A percentile compares a stretch with the other conserved stretches of the same genome.
phyloP scores from a whole-genome alignment of 1,284 basidiomycete species.

The Rhodotorula mucilaginosa region DNA sequence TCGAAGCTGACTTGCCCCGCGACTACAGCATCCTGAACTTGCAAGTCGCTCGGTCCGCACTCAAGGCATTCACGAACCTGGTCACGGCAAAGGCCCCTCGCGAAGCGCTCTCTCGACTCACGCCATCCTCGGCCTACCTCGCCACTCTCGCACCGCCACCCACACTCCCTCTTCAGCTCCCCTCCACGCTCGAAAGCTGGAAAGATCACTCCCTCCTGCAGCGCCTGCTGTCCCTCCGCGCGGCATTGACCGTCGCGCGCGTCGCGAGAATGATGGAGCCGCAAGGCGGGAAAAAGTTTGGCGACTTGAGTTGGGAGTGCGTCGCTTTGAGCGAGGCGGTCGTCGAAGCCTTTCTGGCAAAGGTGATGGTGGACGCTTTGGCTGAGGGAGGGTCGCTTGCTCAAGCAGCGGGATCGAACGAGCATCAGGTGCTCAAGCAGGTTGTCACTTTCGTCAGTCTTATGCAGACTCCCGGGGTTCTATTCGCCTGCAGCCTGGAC shows the following conservation, averaged over 20 bases:
- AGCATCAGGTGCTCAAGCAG: constrained; percentile 51
- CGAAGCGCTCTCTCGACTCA: constrained; percentile 56
- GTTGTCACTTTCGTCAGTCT: constrained; percentile 59
- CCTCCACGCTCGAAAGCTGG: neutral
- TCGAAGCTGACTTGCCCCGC: neutral
- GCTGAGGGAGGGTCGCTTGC: constrained; percentile 45
- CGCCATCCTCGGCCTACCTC: constrained; percentile 54
- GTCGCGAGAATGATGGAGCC: constrained; percentile 47
- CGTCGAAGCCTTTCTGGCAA: constrained; percentile 65
- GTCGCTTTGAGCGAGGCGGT: constrained; percentile 63
- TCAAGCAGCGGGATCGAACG: constrained; percentile 30
- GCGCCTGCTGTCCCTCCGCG: constrained; percentile 48
- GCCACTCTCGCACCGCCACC: constrained; percentile 46
- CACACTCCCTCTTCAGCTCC: constrained; percentile 24
- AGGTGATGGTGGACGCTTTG: constrained; percentile 58
- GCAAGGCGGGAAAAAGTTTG: constrained; percentile 45
- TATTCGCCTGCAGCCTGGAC: neutral
- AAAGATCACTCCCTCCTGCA: constrained; percentile 3
- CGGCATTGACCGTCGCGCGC: constrained; percentile 60
- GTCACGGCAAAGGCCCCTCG: constrained; percentile 38
- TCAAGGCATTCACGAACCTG: constrained; percentile 59
- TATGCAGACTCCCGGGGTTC: neutral
- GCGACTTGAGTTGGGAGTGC: constrained; percentile 47
- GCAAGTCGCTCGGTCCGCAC: constrained; percentile 67
- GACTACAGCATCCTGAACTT: constrained; percentile 59